Conservation (phyloP, 129 eudicot genomes). For the Flaveria trinervia region DNA sequence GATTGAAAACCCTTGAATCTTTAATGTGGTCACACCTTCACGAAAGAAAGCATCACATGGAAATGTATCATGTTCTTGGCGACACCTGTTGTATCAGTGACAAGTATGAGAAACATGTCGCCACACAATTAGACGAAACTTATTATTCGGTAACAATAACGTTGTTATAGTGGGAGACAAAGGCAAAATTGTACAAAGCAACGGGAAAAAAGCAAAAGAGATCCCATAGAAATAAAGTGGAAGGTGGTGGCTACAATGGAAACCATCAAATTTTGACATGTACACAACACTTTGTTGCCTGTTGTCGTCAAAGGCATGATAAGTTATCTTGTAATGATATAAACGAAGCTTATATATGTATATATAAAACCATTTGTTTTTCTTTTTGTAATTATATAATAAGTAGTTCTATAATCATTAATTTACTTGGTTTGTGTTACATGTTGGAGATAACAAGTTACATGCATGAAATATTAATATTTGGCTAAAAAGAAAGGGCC, state of each 20-base stretch:
- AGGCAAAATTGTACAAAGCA: neutral
- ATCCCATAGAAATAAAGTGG: slow-evolving; percentile 21
- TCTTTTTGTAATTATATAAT: too few species aligned
- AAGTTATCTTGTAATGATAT: neutral
- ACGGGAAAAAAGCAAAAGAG: slow-evolving; percentile 13
- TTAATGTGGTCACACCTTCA: too few species aligned
- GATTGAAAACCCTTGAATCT: too few species aligned
- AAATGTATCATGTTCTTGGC: neutral
- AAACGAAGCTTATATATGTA: neutral
- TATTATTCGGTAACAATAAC: neutral
- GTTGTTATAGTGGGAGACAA: slow-evolving; percentile 9
- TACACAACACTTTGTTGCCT: slow-evolving; percentile 1
- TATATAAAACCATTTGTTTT: neutral
- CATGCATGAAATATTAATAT: too few species aligned
- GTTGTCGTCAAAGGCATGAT: neutral
- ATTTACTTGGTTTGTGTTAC: too few species aligned
- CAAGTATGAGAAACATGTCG: neutral
- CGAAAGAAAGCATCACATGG: too few species aligned
- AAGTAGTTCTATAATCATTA: too few species aligned
- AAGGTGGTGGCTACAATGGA: neutral
- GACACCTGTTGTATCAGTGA: neutral
- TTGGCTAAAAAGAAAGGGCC: too few species aligned
- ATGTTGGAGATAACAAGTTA: too few species aligned
- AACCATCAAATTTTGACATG: slow-evolving; percentile 7
- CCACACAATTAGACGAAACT: neutral